A percentile compares a stretch with the other conserved stretches of the same genome.
phyloP scores from a whole-genome alignment of 2,329 filamentous ascomycete genomes.

The Colletotrichum trifolii region DNA sequence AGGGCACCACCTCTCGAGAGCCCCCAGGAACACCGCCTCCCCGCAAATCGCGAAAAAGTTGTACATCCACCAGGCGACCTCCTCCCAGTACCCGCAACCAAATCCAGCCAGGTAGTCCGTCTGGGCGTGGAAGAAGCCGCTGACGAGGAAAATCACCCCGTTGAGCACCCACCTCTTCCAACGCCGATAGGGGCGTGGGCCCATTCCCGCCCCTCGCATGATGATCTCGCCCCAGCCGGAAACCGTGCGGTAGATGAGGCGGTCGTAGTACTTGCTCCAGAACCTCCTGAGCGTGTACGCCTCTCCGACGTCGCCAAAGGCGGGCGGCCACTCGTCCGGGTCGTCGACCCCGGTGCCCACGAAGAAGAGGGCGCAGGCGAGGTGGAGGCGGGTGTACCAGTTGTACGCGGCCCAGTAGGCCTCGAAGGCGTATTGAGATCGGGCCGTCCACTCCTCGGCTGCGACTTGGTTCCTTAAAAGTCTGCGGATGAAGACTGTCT shows the following conservation, averaged over 20 bases:
- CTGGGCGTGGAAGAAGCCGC: conserved; percentile 28
- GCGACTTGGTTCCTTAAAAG: neutral
- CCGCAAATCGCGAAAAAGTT: conserved; percentile 20
- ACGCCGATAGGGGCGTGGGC: conserved; percentile 9
- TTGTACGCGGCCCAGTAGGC: conserved; percentile 28
- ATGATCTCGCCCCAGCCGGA: conserved; percentile 23
- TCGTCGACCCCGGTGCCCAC: conserved; percentile 26
- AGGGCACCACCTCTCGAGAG: conserved; percentile 6
- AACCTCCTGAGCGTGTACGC: conserved; percentile 36
- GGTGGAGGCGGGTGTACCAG: conserved; percentile 27
- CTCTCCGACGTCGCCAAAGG: conserved; percentile 37
- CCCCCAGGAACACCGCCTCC: conserved; percentile 19
- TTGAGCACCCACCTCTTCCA: conserved; percentile 35
- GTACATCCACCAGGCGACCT: conserved; percentile 28
- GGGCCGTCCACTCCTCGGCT: conserved; percentile 11
- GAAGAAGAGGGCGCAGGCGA: conserved; percentile 18
- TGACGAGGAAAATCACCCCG: conserved; percentile 30
- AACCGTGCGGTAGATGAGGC: conserved; percentile 35
- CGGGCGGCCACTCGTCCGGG: conserved; percentile 38
- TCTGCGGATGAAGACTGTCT: conserved; percentile 24
- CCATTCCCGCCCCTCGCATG: conserved; percentile 7
- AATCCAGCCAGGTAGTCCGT: conserved; percentile 15
- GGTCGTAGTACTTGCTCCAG: conserved; percentile 39
- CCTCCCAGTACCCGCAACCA: conserved; percentile 22
- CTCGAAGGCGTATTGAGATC: conserved; percentile 23